Evolutionary conservation across 2,329 filamentous ascomycete species (phyloP).

Genomic region (Fusarium xyrophilum): DNA sequence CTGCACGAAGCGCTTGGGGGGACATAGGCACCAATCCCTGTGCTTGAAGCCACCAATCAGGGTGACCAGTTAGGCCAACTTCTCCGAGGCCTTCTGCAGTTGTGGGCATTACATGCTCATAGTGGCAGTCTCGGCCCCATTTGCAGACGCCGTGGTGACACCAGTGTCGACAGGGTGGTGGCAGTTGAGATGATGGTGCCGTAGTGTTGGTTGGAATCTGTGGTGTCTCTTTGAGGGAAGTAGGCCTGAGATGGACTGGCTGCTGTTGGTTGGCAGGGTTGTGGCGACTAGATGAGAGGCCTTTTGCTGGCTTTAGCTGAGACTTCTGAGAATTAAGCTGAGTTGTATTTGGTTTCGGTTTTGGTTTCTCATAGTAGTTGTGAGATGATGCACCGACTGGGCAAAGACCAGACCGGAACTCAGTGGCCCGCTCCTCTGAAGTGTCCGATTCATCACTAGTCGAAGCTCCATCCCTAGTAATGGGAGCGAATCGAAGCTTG

Average conservation of each 20-base stretch:
- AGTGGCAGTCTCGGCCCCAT: constrained; percentile 53
- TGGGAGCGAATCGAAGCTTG: constrained; percentile 23
- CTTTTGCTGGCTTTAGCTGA: constrained; percentile 8
- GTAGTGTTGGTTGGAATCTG: background rate
- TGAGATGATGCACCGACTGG: background rate
- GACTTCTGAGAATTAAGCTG: background rate
- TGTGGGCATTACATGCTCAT: constrained; percentile 56
- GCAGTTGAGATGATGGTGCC: background rate
- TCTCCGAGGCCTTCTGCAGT: constrained; percentile 49
- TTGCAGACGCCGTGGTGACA: constrained; percentile 57
- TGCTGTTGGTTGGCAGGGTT: constrained; percentile 20
- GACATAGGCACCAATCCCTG: constrained; percentile 28
- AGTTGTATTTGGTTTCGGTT: background rate
- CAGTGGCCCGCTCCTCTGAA: background rate
- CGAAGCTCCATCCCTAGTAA: background rate
- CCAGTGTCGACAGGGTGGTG: constrained; percentile 52
- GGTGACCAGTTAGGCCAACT: constrained; percentile 52
- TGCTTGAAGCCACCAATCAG: constrained; percentile 51
- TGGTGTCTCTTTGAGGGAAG: background rate
- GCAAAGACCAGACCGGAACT: background rate
- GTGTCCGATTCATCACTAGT: constrained; percentile 1
- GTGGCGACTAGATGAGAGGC: constrained; percentile 28
- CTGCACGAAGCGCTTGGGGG: background rate
- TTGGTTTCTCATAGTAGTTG: background rate
- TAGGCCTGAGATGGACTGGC: background rate